Conservation (phyloP, 805 yeast species). For the Metschnikowia lachancei region DNA sequence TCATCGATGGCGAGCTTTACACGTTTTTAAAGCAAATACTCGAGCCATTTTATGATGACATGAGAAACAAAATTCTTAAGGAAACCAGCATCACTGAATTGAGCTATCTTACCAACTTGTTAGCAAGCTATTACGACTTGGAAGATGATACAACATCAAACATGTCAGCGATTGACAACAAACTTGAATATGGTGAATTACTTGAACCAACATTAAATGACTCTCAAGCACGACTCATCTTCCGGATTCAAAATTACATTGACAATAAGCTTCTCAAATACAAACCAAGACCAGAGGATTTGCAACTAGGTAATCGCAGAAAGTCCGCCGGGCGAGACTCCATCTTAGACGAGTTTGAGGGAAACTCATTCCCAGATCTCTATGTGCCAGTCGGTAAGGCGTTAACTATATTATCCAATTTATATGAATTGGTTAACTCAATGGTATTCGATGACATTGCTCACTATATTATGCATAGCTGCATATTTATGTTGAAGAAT, state of each 20-base stretch:
- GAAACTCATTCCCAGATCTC: slow-evolving; percentile 43
- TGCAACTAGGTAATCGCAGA: slow-evolving; percentile 51
- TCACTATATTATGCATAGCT: slow-evolving; percentile 77
- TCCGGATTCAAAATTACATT: slow-evolving; percentile 70
- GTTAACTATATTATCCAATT: slow-evolving; percentile 65
- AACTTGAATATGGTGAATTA: slow-evolving; percentile 53
- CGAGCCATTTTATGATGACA: slow-evolving; percentile 73
- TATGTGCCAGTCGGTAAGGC: slow-evolving; percentile 75
- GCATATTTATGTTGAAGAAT: slow-evolving; percentile 58
- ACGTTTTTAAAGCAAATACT: slow-evolving; percentile 61
- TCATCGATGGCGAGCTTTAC: slow-evolving; percentile 36
- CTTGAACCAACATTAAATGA: slow-evolving; percentile 73
- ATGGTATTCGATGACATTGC: slow-evolving; percentile 85
- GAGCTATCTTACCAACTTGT: slow-evolving; percentile 70
- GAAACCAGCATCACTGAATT: slow-evolving; percentile 66
- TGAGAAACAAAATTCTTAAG: slow-evolving; percentile 64
- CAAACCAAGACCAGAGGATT: slow-evolving; percentile 64
- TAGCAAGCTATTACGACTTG: slow-evolving; percentile 64
- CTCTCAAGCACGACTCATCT: slow-evolving; percentile 75
- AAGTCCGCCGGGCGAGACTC: slow-evolving; percentile 10
- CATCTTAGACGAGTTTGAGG: slow-evolving; percentile 31
- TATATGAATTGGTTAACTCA: slow-evolving; percentile 76
- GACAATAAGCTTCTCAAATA: slow-evolving; percentile 67
- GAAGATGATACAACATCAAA: slow-evolving; percentile 42
- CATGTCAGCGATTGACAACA: slow-evolving; percentile 15